A percentile compares a stretch with the other conserved stretches of the same genome.
phyloP scores from a whole-genome alignment of 1,284 basidiomycete species.

The Tremellales sp. region DNA sequence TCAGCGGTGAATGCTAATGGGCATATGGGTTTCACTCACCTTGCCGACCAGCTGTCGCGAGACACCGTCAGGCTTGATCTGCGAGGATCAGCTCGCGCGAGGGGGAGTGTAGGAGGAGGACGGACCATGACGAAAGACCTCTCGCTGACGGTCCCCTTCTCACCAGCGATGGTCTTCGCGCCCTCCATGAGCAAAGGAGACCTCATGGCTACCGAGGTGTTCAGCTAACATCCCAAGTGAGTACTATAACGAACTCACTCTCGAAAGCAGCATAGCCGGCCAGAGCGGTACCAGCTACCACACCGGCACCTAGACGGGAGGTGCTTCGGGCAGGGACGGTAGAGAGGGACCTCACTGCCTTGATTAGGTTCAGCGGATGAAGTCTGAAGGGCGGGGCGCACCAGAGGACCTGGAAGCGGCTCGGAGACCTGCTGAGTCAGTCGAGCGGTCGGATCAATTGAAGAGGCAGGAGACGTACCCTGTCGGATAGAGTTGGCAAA shows the following conservation, averaged over 20 bases:
- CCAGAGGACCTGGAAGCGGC: conserved; percentile 43
- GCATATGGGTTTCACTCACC: conserved; percentile 15
- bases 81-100: not conserved
- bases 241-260: conserved; percentile 15
- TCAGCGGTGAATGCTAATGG: conserved; percentile 3
- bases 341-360: conserved; percentile 36
- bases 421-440: conserved; percentile 35
- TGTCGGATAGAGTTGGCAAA: conserved; percentile 40
- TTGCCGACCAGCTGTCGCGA: conserved; percentile 44
- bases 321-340: conserved; percentile 29
- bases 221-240: not conserved
- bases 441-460: not conserved
- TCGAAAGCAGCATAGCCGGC: conserved; percentile 37
- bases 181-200: conserved; percentile 41
- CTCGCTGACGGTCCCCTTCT: conserved; percentile 48
- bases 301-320: conserved; percentile 20
- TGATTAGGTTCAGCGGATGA: not conserved
- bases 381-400: conserved; percentile 10
- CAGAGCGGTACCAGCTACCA: conserved; percentile 28
- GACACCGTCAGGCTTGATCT: conserved; percentile 47
- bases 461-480: conserved; percentile 16
- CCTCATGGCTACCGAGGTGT: conserved; percentile 10
- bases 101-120: not conserved
- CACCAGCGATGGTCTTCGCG: conserved; percentile 50
- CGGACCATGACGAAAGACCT: conserved; percentile 51